Evolutionary conservation across 306 rosid genomes (phyloP), one percentile per base, ranked within the genome.

Genomic region (Oxytropis ochrocephala): DNA sequence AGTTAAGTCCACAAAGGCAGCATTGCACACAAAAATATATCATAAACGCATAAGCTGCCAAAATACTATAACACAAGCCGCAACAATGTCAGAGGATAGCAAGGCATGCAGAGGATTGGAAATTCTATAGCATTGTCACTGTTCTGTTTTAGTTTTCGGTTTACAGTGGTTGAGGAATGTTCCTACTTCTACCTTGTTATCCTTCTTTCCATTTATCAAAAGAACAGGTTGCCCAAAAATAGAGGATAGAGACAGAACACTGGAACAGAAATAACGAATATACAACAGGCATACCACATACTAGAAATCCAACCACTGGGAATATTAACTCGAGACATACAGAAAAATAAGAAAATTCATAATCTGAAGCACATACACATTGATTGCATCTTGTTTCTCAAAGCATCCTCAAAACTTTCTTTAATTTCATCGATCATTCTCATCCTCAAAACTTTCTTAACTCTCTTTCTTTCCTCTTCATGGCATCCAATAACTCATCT

Each of bases 301-400:
- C 19, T 63, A 35, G 32, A 48, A 56, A 38, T 60, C 52, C 53
- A 67, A 67, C 59, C 39, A 61, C 2, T 9, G 13, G 43, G 56
- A 56, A 72, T 47, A 48, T 48, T 61, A 69, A 58, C 53, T 27
- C 48, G 64, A 65, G 56, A 49, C 53, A 59, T 50, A 7, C 11
- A 55, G 19, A 14, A 52, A 36, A 27, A 13, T 49, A 47, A 69
- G 35, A 53, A 51, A 72, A 58, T 39, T 49, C 62, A 65, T 29
- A 30, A 67, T n/a, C 16, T 19, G 64, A 30, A 49, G 49, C 69
- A 59, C 64, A 42, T 85, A 95, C 99, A 95, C 87, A 73, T 91
- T 89, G 59, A 91, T 95, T 67, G 97, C 92, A 78, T 88, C 86
- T 82, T 95, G 99, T 72, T 89, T 95, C 83, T 74, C 83, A n/a